These are phyloP conservation scores for Eryngium alpinum DNA, from an alignment of 140 eudicot species.

Conservation along the genomic window DNA sequence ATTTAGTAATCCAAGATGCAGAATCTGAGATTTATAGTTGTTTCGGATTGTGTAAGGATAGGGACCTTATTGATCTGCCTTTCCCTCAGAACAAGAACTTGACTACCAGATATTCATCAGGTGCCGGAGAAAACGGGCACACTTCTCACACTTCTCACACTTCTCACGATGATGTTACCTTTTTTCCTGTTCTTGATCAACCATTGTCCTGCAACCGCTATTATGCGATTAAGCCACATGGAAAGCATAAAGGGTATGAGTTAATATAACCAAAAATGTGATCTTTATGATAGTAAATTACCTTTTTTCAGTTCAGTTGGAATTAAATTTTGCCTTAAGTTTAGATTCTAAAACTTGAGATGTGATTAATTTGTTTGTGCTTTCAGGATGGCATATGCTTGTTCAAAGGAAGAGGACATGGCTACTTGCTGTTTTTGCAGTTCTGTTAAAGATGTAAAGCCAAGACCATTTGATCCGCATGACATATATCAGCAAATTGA, in stretches of 20 bases:
- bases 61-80: slow-evolving; percentile 36
- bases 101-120: slow-evolving; percentile 16
- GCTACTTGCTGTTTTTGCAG: slow-evolving; percentile 43
- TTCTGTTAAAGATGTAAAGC: slow-evolving; percentile 38
- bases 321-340: background rate
- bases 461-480: slow-evolving; percentile 48
- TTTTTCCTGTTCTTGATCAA: slow-evolving; percentile 53
- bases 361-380: background rate
- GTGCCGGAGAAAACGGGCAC: slow-evolving; percentile 12
- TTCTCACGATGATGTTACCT: slow-evolving; percentile 27
- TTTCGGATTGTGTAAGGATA: slow-evolving; percentile 49
- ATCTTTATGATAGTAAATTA: no score
- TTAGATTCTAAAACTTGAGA: background rate
- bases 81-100: slow-evolving; percentile 59
- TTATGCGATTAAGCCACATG: slow-evolving; percentile 51
- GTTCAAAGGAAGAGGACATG: slow-evolving; percentile 69
- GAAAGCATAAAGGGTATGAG: slow-evolving; percentile 63
- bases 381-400: slow-evolving; percentile 52
- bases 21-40: slow-evolving; percentile 16
- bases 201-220: slow-evolving; percentile 63
- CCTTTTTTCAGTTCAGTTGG: background rate
- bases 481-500: slow-evolving; percentile 61
- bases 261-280: background rate
- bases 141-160: slow-evolving; percentile 12
- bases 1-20: background rate